Base-by-base conservation (phyloP, 495 filamentous ascomycete species). In the Schizothecium vesticola region DNA sequence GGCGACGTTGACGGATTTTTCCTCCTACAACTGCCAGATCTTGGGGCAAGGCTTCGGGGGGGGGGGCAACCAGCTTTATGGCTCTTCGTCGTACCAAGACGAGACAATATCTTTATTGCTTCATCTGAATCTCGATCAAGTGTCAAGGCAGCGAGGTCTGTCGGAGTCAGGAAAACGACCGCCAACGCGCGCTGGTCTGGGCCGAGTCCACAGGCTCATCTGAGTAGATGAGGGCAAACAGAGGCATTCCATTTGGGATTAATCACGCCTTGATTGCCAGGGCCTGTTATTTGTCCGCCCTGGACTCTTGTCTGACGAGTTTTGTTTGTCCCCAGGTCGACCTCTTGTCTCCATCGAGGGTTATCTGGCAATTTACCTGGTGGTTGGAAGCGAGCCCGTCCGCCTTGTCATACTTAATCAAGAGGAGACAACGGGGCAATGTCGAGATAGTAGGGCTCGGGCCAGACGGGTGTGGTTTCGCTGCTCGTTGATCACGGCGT, bases 151-250 rank as follows among this genome's bases (percentile, higher is more conserved):
- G 26, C 59, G 31, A 12, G 23, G 24, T 31, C 24, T 29, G 12
- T 22, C 59, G 22, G 59, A 11, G 60, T 8, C 19, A 1, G 6
- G n/a, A 19, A 61, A 11, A 23, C 22, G 29, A 62, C 28, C 28
- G 51, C 62, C 21, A 64, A 55, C 3, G 25, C n/a, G 43, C 23
- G 23, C 43, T 36, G 25, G 33, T 3, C 31, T 56, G 22, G 33
- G 43, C 25, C 22, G 43, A 64, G 33, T 56, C 23, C 25, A 64
- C 57, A 19, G 36, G 22, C 64, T 71, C 69, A 75, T 73, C 65
- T 69, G 69, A 43, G 58, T 73, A 70, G 71, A 73, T 75, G 69
- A 75, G 61, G 69, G 57, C 31, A 64, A 67, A 66, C 60, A 23
- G 51, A 66, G 56, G 33, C 59, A 24, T 21, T 23, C 65, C 58